Evolutionary conservation across 805 yeast species (phyloP).

Genomic region (Saccharomycopsis javanensis): DNA sequence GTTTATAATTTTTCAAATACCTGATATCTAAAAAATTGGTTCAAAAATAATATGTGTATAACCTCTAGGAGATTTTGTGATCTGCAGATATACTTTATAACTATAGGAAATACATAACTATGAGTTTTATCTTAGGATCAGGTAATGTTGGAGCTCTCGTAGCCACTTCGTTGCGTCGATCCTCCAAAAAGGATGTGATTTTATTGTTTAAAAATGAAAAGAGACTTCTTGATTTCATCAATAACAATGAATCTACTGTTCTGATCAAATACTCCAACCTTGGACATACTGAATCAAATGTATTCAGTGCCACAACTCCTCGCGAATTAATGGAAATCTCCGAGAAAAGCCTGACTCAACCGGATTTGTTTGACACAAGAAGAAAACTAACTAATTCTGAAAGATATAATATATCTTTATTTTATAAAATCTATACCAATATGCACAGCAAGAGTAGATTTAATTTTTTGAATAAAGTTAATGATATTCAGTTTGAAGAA

Average conservation of each 20-base stretch:
- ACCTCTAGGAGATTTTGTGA: neutral
- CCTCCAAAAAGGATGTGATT: slow-evolving; percentile 23
- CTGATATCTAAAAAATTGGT: too few species aligned
- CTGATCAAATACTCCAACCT: slow-evolving; percentile 21
- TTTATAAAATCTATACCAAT: neutral
- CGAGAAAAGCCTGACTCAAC: neutral
- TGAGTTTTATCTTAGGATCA: slow-evolving; percentile 16
- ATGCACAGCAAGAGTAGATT: neutral
- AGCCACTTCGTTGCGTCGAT: slow-evolving; percentile 34
- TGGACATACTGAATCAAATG: slow-evolving; percentile 17
- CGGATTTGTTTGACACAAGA: neutral
- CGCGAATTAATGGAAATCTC: neutral
- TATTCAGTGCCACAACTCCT: slow-evolving; percentile 14
- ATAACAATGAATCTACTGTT: slow-evolving; percentile 24
- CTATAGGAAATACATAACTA: neutral
- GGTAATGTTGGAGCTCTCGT: slow-evolving; percentile 26
- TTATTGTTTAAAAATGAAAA: slow-evolving; percentile 27
- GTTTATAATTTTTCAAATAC: neutral
- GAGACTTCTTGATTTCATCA: slow-evolving; percentile 26
- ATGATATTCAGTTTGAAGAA: neutral
- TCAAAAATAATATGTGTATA: neutral
- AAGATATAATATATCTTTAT: neutral
- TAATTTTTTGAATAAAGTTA: neutral
- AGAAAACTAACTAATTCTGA: neutral
- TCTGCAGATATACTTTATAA: neutral